Percentiles rank a stretch among this genome's conserved stretches.
phyloP scores from a whole-genome alignment of 139 green algal genomes.

The Micractinium sp. region DNA sequence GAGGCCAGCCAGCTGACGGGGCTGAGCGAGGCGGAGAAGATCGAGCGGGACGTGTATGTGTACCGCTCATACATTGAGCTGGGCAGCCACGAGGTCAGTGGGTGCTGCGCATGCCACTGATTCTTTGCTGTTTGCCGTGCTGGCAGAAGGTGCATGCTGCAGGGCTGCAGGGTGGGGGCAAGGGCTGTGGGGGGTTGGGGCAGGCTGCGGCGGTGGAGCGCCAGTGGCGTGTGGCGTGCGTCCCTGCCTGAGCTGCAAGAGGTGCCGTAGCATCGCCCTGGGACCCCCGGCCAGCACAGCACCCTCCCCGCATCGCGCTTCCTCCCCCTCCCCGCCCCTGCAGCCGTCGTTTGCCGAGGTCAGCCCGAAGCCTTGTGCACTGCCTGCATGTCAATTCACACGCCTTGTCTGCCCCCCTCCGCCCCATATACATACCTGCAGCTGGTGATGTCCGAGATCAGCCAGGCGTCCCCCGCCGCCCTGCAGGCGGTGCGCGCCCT shows the following conservation, averaged over 20 bases:
- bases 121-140: not conserved
- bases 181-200: not conserved
- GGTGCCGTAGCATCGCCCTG: too few species aligned
- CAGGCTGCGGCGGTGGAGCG: too few species aligned
- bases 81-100: constrained; percentile 87
- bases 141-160: not conserved
- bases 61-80: constrained; percentile 97
- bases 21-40: constrained; percentile 75
- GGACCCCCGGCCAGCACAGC: too few species aligned
- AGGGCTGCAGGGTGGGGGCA: not conserved
- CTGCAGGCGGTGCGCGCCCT: constrained; percentile 92
- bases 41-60: constrained; percentile 87
- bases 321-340: not conserved
- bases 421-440: constrained; percentile 49
- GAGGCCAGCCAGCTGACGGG: constrained; percentile 83
- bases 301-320: too few species aligned
- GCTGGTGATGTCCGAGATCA: constrained; percentile 93
- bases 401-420: not conserved
- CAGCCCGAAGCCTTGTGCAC: too few species aligned
- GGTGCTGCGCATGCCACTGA: not conserved
- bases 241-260: too few species aligned
- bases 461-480: constrained; percentile 66
- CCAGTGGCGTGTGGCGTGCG: too few species aligned
- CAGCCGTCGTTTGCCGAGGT: not conserved
- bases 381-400: too few species aligned